These are phyloP conservation scores for Hemileccinum rubropunctum DNA, from an alignment of 768 basidiomycete species.

Conservation along the genomic window DNA sequence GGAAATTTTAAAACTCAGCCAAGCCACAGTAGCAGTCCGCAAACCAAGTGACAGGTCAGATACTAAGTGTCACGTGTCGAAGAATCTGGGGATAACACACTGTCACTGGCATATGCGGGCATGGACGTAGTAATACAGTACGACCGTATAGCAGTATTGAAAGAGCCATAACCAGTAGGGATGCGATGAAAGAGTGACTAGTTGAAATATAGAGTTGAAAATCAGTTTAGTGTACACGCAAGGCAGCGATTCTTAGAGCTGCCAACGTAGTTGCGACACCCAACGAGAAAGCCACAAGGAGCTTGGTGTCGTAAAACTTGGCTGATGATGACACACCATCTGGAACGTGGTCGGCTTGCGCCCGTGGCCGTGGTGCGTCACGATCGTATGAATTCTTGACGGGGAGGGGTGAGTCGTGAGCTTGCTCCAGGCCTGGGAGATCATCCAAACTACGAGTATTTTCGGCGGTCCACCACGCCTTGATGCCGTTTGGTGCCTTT, in stretches of 20 bases:
- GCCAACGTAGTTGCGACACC: conserved; percentile 23
- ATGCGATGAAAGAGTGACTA: neutral
- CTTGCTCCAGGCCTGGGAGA: conserved; percentile 44
- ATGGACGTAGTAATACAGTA: too few relatives aligned
- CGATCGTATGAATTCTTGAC: conserved; percentile 24
- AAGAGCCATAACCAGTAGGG: too few relatives aligned
- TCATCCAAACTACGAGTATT: conserved; percentile 58
- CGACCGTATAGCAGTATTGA: too few relatives aligned
- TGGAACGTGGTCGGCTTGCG: neutral
- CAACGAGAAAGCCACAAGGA: conserved; percentile 30
- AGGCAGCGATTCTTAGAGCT: conserved; percentile 7
- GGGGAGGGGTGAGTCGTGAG: conserved; percentile 17
- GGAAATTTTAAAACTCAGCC: too few relatives aligned
- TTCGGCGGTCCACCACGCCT: conserved; percentile 50
- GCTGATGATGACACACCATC: neutral
- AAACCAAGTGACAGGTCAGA: too few relatives aligned
- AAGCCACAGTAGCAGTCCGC: too few relatives aligned
- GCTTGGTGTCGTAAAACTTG: conserved; percentile 2
- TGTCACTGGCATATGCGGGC: too few relatives aligned
- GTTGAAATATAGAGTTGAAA: neutral
- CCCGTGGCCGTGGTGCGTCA: conserved; percentile 6
- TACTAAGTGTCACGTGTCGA: too few relatives aligned
- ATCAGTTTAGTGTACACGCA: conserved; percentile 5
- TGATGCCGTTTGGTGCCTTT: conserved; percentile 43
- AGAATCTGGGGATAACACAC: too few relatives aligned